Evolutionary conservation across 495 filamentous ascomycete species (phyloP), one percentile per base, ranked within the genome.

Genomic region (Oleoguttula mirabilis): DNA sequence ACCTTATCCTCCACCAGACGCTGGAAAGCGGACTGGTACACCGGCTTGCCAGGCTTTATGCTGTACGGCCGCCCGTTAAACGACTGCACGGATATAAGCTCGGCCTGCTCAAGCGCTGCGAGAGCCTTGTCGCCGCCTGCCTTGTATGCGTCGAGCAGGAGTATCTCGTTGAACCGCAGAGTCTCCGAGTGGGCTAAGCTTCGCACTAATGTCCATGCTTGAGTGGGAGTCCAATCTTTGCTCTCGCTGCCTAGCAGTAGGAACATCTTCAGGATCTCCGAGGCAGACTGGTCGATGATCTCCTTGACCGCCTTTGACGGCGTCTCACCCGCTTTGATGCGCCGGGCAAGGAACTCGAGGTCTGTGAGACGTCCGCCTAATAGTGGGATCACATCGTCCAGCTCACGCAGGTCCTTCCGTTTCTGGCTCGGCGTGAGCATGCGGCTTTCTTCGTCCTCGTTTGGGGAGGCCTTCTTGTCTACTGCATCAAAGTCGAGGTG

Each of bases 191-290:
- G 41, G 0, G 82, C 78, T 11, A 98, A 71, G 6, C 68, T 58
- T 53, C 80, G 84, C 57, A 96, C 77, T 1, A 98, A 63, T 42
- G 80, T 70, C 90, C 90, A 98, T 0, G 85, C 90, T 60, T 95
- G 90, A 56, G 88, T 77, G 19, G 72, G 66, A 1, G 71, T 76
- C 84, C 85, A 98, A 39, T 73, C 62, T 40, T 69, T 66, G 11
- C 65, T 22, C 27, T 62, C 60, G 32, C 70, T 66, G 32, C 68
- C 21, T 19, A 27, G 23, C 0, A 94, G 67, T 21, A 96, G 70
- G 65, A 87, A 96, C 69, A 93, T 84, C 56, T 95, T 93, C 39
- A 94, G 57, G 33, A 98, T 88, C 57, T 96, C 92, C 2, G 80
- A 81, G 8, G 85, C 79, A 7, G 79, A 78, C 49, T 93, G 84